These are phyloP conservation scores for Pyrenophora seminiperda DNA, from an alignment of 2,329 filamentous ascomycete species.

Conservation along the genomic window DNA sequence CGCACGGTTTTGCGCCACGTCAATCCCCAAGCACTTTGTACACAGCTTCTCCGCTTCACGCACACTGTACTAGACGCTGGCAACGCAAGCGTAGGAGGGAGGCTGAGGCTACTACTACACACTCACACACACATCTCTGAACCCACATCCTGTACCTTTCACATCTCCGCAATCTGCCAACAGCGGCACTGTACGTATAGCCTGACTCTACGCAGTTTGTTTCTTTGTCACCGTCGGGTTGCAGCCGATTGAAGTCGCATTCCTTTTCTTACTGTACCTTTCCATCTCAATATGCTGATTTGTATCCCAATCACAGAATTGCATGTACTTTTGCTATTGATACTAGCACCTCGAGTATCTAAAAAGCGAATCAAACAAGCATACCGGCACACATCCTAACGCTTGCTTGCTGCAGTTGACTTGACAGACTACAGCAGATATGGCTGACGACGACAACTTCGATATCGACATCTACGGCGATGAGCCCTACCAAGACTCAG, in stretches of 20 bases:
- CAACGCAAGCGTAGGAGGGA: constrained; percentile 32
- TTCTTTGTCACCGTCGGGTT: constrained; percentile 17
- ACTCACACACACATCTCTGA: constrained; percentile 37
- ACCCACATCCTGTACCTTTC: constrained; percentile 44
- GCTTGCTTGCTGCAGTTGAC: constrained; percentile 32
- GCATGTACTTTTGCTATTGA: constrained; percentile 47
- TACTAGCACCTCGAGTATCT: constrained; percentile 45
- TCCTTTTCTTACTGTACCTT: constrained; percentile 16
- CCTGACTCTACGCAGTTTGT: constrained; percentile 39
- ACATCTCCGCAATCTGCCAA: constrained; percentile 46
- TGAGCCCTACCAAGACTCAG: constrained; percentile 50
- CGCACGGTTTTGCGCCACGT: constrained; percentile 27
- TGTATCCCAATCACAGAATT: constrained; percentile 41
- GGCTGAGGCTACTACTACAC: constrained; percentile 34
- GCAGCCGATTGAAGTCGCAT: constrained; percentile 18
- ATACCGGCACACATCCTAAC: constrained; percentile 31
- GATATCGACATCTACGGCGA: constrained; percentile 74
- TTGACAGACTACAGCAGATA: constrained; percentile 38
- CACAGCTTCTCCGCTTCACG: constrained; percentile 26
- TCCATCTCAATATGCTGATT: constrained; percentile 45
- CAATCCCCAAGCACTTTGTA: constrained; percentile 35
- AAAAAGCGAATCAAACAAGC: constrained; percentile 47
- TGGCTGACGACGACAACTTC: constrained; percentile 70
- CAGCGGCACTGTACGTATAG: constrained; percentile 50
- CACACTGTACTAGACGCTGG: constrained; percentile 35